Evolutionary conservation across 2,329 filamentous ascomycete genomes (phyloP).

Genomic region (Chrysoporthe deuterocubensis): DNA sequence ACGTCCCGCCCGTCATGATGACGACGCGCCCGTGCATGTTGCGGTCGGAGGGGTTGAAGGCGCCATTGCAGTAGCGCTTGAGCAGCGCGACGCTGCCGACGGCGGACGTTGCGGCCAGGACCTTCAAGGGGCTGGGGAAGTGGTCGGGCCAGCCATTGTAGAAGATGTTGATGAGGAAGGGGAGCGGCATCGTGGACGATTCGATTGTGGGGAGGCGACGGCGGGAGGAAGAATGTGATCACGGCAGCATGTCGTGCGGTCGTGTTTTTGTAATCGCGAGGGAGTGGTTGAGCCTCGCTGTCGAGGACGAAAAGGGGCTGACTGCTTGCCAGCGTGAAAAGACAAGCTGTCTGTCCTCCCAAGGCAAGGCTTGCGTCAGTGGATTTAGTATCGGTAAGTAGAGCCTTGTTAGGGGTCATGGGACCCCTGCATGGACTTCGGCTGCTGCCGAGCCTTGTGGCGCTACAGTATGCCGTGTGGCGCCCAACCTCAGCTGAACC

Average conservation of each 20-base stretch:
- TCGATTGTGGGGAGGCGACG: constrained; percentile 22
- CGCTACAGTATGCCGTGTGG: neutral
- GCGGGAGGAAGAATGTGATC: constrained; percentile 7
- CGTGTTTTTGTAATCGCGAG: neutral
- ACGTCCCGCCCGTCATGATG: constrained; percentile 92
- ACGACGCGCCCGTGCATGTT: constrained; percentile 93
- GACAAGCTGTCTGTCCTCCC: neutral
- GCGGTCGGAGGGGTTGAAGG: constrained; percentile 74
- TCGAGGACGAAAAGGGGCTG: constrained; percentile 19
- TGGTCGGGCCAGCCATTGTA: constrained; percentile 55
- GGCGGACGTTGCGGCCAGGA: constrained; percentile 45
- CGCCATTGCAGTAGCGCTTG: constrained; percentile 81
- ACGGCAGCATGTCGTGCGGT: constrained; percentile 26
- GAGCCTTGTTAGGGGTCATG: neutral
- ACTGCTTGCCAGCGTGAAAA: neutral
- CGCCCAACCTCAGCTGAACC: neutral
- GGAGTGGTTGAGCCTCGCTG: neutral
- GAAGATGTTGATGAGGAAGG: constrained; percentile 52
- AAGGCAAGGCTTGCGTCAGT: constrained; percentile 23
- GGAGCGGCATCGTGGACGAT: constrained; percentile 54
- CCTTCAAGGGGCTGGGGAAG: constrained; percentile 48
- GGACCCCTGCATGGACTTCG: constrained; percentile 13
- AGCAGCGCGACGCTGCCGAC: constrained; percentile 47
- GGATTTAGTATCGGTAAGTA: constrained; percentile 11
- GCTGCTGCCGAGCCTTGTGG: constrained; percentile 19